phyloP scores from a whole-genome alignment of 2,329 filamentous ascomycete genomes.

The Pseudocercospora crystallina region DNA sequence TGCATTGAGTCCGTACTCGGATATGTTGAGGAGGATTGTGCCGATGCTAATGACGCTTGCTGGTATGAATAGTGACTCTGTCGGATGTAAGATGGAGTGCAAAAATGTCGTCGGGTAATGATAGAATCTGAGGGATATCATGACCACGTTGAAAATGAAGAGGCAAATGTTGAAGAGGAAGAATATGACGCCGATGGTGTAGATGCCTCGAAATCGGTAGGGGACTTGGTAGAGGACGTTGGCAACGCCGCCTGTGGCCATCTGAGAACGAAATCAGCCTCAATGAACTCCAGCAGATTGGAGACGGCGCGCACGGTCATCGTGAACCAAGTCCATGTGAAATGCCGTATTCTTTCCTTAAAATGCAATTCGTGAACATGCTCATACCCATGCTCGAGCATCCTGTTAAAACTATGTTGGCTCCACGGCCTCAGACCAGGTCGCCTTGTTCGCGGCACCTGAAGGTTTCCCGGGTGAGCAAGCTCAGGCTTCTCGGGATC shows the following conservation, averaged over 20 bases:
- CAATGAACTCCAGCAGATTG: too few species aligned
- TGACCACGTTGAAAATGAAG: conserved; percentile 68
- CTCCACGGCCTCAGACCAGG: conserved; percentile 10
- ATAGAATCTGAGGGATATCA: conserved; percentile 68
- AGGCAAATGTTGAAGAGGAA: conserved; percentile 54
- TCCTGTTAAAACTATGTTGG: conserved; percentile 9
- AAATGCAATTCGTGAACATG: conserved; percentile 43
- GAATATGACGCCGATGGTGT: conserved; percentile 49
- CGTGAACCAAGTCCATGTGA: conserved; percentile 79
- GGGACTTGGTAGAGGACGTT: conserved; percentile 57
- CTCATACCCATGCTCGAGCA: conserved; percentile 15
- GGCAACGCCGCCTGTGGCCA: conserved; percentile 53
- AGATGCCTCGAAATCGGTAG: conserved; percentile 46
- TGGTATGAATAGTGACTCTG: conserved; percentile 75
- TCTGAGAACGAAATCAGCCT: conserved; percentile 54
- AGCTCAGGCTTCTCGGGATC: too few species aligned
- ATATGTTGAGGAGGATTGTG: conserved; percentile 63
- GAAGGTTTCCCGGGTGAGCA: too few species aligned
- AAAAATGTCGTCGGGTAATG: conserved; percentile 69
- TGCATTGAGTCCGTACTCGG: conserved; percentile 63
- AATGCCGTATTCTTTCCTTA: conserved; percentile 59
- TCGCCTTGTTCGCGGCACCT: too few species aligned
- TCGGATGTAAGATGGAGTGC: conserved; percentile 71
- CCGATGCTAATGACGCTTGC: conserved; percentile 68
- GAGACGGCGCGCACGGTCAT: conserved; percentile 42